Base-by-base conservation (phyloP, 176 grass and related monocot genomes). In the Cenchrus purpureus region DNA sequence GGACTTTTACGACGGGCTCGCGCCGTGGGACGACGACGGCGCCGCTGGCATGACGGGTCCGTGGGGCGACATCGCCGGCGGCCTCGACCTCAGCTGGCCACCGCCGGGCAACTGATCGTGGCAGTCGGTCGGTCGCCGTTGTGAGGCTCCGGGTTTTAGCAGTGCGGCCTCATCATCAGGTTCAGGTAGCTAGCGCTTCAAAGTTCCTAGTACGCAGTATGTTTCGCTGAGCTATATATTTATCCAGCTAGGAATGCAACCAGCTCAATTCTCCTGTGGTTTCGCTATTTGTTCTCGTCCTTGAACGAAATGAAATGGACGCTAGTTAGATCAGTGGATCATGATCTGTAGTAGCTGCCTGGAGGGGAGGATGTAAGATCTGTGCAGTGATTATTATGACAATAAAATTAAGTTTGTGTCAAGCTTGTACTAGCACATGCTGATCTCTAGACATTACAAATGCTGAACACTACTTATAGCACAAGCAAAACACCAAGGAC, bases 81-180 rank as follows among this genome's bases (percentile, higher is more conserved):
- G 85, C 37, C 53, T 73, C 20, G 87, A 84, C 15, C 81, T 76
- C 54, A 69, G 32, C 82, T 82, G 76, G 87, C 58, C 70, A 13
- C 80, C 80, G 65, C 86, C 62, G 63, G 40, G 79, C 71, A 68
- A 71, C 67, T 56, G 84, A 82, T 60, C 74, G 68, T 45, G 2
- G 37, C 4, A 4, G 79, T 17, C 55, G 49, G 74, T 74, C 15
- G 28, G 44, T 53, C 14, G 57, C 74, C 54, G 70, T 86, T 81
- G 65, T 53, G 86, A 65, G 89, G 75, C 85, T 77, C 62, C 64
- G 58, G 82, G 9, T 87, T 92, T 92, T 95, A 88, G 42, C 63
- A 76, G 79, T 82, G 90, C 89, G 85, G 82, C 87, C 76, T 86
- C 71, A 54, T 73, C 61, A 64, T 65, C 46, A 73, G 46, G n/a